Percentiles rank a stretch among this genome's conserved stretches.
Conservation (phyloP, 2,329 filamentous ascomycete genomes). For the Ophiocordyceps unilateralis region DNA sequence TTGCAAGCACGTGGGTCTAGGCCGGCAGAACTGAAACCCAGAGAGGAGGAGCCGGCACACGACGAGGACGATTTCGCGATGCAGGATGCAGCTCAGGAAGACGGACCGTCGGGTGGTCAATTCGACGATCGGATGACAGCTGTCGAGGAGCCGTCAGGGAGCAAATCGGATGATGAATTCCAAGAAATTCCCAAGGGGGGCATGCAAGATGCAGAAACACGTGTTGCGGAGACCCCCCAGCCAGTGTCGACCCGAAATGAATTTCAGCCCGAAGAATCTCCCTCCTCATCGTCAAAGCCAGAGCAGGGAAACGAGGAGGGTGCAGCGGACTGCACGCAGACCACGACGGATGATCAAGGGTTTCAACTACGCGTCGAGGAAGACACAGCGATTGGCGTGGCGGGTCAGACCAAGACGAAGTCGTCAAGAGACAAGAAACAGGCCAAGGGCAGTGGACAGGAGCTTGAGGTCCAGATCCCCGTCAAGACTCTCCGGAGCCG, state of each 20-base stretch:
- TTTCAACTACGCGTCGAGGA: neutral
- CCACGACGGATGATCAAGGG: slow-evolving; percentile 6
- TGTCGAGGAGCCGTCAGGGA: neutral
- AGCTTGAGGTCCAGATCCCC: slow-evolving; percentile 10
- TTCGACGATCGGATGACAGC: neutral
- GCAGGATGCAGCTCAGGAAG: neutral
- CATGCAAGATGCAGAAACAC: neutral
- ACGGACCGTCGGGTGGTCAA: neutral
- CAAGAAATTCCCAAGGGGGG: too few species aligned
- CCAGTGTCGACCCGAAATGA: neutral
- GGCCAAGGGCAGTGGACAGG: slow-evolving; percentile 3
- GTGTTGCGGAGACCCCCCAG: neutral
- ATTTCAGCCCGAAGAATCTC: neutral
- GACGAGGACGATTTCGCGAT: neutral
- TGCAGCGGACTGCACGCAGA: slow-evolving; percentile 7
- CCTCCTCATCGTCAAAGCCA: neutral
- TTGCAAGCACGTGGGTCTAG: neutral
- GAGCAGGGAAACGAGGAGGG: neutral
- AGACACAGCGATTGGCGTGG: too few species aligned
- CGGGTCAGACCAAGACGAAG: slow-evolving; percentile 1
- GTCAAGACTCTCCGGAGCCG: slow-evolving; percentile 14
- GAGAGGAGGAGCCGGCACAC: neutral
- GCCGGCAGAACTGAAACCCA: neutral
- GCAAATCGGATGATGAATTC: neutral
- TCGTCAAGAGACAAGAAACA: slow-evolving; percentile 1